A percentile compares a stretch with the other conserved stretches of the same genome.
Evolutionary conservation across 2,329 filamentous ascomycete species (phyloP).

Genomic region (Endoconidiophora polonica): DNA sequence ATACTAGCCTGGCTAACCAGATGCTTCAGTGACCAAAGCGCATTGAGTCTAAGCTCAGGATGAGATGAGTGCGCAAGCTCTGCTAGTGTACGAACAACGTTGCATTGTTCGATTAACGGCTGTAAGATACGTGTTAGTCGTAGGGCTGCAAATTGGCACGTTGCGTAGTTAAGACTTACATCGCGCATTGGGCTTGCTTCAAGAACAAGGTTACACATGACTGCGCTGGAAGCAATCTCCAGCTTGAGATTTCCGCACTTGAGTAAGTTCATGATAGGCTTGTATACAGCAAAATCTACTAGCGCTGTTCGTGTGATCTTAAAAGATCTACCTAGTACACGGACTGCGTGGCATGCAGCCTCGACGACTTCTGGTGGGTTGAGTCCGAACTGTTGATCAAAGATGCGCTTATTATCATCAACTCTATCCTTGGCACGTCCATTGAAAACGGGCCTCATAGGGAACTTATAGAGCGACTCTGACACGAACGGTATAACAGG

Average conservation of each 20-base stretch:
- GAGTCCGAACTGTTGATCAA: conserved; percentile 38
- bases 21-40: conserved; percentile 88
- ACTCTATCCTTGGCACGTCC: conserved; percentile 23
- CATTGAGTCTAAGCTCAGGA: conserved; percentile 64
- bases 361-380: conserved; percentile 68
- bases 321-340: conserved; percentile 71
- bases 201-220: conserved; percentile 69
- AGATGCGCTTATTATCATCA: neutral
- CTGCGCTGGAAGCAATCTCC: conserved; percentile 69
- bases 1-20: conserved; percentile 52
- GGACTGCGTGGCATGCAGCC: conserved; percentile 67
- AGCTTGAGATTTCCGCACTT: conserved; percentile 61
- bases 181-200: conserved; percentile 86
- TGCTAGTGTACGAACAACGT: conserved; percentile 62
- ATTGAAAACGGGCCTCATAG: conserved; percentile 31
- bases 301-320: conserved; percentile 70
- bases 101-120: conserved; percentile 50
- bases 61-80: conserved; percentile 70
- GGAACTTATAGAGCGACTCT: conserved; percentile 51
- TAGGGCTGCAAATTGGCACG: neutral
- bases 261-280: conserved; percentile 61
- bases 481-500: conserved; percentile 58
- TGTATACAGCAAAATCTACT: conserved; percentile 68
- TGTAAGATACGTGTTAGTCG: conserved; percentile 21
- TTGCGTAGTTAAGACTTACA: conserved; percentile 31